phyloP scores from a whole-genome alignment of 2,329 filamentous ascomycete genomes.

The Hypomyces perniciosus region DNA sequence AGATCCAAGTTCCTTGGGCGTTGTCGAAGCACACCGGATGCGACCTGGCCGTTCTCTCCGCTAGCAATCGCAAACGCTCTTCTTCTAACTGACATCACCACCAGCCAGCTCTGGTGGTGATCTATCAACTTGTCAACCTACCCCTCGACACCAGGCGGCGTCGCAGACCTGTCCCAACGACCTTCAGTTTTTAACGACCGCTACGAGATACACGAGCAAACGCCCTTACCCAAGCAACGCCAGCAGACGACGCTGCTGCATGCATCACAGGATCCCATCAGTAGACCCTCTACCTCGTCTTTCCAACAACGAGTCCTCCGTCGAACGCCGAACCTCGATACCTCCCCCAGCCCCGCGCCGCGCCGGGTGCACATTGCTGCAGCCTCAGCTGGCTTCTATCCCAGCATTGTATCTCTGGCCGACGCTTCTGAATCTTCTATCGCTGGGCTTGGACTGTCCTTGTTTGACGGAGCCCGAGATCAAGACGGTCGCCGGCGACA shows the following conservation, averaged over 20 bases:
- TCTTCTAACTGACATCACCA: constrained; percentile 22
- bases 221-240: constrained; percentile 38
- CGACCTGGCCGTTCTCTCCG: background rate
- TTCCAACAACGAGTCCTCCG: constrained; percentile 43
- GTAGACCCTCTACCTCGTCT: constrained; percentile 40
- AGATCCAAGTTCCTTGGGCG: too few relatives aligned
- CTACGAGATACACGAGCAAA: constrained; percentile 48
- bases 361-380: constrained; percentile 41
- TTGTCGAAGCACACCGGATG: background rate
- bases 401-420: constrained; percentile 27
- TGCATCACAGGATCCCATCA: constrained; percentile 30
- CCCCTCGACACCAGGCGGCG: constrained; percentile 29
- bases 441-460: constrained; percentile 37
- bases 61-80: background rate
- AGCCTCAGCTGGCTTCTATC: constrained; percentile 43
- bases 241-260: constrained; percentile 31
- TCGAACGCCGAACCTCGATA: constrained; percentile 46
- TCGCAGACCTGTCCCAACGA: constrained; percentile 43
- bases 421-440: constrained; percentile 19
- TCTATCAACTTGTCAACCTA: constrained; percentile 43
- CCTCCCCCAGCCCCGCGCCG: constrained; percentile 37
- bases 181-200: constrained; percentile 43
- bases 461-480: constrained; percentile 17
- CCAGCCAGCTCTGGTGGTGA: constrained; percentile 32
- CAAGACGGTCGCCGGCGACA: constrained; percentile 29